A percentile compares a stretch with the other conserved stretches of the same genome.
These are phyloP conservation scores for Ligustrum vulgare DNA, from an alignment of 257 asterid genomes.

Conservation along the genomic window DNA sequence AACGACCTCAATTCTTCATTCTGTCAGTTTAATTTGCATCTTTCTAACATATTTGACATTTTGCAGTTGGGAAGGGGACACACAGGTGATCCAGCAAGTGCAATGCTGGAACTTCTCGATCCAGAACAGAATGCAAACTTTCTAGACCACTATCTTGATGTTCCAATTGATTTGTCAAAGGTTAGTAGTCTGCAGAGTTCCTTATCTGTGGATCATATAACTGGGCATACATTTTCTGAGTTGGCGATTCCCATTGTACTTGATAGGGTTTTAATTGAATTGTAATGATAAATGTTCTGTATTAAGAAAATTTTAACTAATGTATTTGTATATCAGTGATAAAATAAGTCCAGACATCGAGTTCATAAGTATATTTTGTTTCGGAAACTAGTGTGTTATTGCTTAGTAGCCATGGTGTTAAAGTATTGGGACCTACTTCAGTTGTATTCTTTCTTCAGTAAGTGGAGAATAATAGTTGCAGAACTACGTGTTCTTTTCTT, in stretches of 20 bases:
- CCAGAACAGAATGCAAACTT: conserved; percentile 99
- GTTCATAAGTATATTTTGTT: background rate
- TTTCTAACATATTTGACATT: conserved; percentile 25
- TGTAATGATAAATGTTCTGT: background rate
- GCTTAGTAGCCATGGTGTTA: too few species aligned
- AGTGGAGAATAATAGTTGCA: background rate
- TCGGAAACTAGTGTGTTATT: background rate
- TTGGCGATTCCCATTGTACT: conserved; percentile 6
- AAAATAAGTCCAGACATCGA: background rate
- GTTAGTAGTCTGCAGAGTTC: conserved; percentile 43
- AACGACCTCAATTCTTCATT: background rate
- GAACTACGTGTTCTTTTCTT: background rate
- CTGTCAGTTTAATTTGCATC: conserved; percentile 20
- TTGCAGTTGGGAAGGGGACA: conserved; percentile 97
- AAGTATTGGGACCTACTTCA: background rate
- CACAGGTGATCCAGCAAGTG: conserved; percentile 99
- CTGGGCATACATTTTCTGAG: background rate
- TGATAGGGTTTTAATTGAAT: conserved; percentile 8
- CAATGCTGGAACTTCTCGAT: conserved; percentile 98
- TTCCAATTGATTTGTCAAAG: conserved; percentile 95
- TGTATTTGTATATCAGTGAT: background rate
- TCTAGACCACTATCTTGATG: conserved; percentile 98
- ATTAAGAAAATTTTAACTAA: background rate
- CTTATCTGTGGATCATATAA: background rate
- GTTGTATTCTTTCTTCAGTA: background rate